Evolutionary conservation across 169 alveolate species (phyloP).

Genomic region (Cryptosporidium muris): DNA sequence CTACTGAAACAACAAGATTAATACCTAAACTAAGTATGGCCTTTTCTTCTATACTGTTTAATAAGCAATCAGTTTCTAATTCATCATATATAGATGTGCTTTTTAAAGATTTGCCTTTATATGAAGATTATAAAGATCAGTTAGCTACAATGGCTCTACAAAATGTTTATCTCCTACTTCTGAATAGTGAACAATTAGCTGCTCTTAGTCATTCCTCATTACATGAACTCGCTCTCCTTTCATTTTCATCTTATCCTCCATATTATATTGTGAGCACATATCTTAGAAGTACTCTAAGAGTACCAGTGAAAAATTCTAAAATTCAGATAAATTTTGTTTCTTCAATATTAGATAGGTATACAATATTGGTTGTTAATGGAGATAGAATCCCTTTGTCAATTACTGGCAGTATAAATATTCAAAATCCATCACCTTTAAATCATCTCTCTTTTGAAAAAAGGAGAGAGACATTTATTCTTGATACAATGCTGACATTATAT

Average conservation of each 20-base stretch:
- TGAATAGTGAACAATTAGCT: conserved; percentile 54
- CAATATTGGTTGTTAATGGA: conserved; percentile 58
- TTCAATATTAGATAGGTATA: conserved; percentile 46
- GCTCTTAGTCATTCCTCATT: conserved; percentile 55
- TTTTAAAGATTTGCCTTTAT: no score
- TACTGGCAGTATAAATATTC: conserved; percentile 14
- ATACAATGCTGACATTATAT: conserved; percentile 40
- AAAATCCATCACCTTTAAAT: conserved; percentile 52
- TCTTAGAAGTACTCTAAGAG: conserved; percentile 43
- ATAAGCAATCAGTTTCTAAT: no score
- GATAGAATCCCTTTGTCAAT: conserved; percentile 44
- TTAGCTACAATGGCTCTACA: background rate
- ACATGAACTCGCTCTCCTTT: conserved; percentile 46
- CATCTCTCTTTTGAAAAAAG: conserved; percentile 65
- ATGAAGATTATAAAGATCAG: background rate
- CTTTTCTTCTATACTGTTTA: no score
- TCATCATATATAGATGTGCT: no score
- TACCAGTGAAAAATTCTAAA: conserved; percentile 17
- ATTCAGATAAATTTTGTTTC: conserved; percentile 14
- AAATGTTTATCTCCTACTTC: conserved; percentile 18
- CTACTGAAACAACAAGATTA: no score
- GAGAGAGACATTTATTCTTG: conserved; percentile 23
- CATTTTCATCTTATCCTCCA: conserved; percentile 32
- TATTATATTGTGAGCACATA: conserved; percentile 32
- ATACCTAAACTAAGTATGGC: no score